Percentiles rank a stretch among this genome's conserved stretches.
phyloP scores from a whole-genome alignment of 495 filamentous ascomycete genomes.

The Aspergillus panamensis region DNA sequence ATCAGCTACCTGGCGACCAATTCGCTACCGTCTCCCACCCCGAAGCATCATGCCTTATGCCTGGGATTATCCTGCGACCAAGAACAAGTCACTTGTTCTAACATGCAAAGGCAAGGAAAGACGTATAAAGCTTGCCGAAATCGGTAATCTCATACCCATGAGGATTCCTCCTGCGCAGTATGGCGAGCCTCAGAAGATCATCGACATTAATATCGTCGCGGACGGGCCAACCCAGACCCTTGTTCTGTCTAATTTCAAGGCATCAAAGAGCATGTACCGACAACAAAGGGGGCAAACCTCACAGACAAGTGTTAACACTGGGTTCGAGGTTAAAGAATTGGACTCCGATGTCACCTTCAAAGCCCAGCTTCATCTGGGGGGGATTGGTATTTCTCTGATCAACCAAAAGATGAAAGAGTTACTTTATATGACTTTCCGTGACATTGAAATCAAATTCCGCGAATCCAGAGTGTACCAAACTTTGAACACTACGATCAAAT shows the following conservation, averaged over 20 bases:
- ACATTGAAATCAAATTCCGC: conserved; percentile 84
- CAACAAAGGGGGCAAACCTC: conserved; percentile 62
- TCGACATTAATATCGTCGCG: conserved; percentile 92
- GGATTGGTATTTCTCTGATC: conserved; percentile 89
- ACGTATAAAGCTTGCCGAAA: conserved; percentile 91
- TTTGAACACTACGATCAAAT: conserved; percentile 83
- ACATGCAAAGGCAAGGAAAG: conserved; percentile 74
- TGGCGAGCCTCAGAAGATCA: conserved; percentile 66
- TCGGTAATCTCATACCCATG: conserved; percentile 91
- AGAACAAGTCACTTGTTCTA: conserved; percentile 87
- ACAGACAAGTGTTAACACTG: conserved; percentile 56
- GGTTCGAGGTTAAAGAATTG: conserved; percentile 90
- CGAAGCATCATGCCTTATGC: conserved; percentile 99
- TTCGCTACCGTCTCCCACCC: conserved; percentile 88
- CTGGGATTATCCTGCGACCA: conserved; percentile 98
- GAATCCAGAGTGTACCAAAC: conserved; percentile 94
- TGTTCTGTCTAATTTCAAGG: conserved; percentile 90
- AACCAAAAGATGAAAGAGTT: conserved; percentile 89
- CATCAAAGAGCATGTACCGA: conserved; percentile 90
- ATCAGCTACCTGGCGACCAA: conserved; percentile 77
- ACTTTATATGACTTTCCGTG: conserved; percentile 89
- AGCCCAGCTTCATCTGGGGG: conserved; percentile 80
- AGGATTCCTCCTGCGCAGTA: conserved; percentile 61
- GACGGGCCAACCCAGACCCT: conserved; percentile 94
- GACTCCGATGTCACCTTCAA: conserved; percentile 85